Conservation (phyloP, 495 filamentous ascomycete species). For the Rostrohypoxylon terebratum region DNA sequence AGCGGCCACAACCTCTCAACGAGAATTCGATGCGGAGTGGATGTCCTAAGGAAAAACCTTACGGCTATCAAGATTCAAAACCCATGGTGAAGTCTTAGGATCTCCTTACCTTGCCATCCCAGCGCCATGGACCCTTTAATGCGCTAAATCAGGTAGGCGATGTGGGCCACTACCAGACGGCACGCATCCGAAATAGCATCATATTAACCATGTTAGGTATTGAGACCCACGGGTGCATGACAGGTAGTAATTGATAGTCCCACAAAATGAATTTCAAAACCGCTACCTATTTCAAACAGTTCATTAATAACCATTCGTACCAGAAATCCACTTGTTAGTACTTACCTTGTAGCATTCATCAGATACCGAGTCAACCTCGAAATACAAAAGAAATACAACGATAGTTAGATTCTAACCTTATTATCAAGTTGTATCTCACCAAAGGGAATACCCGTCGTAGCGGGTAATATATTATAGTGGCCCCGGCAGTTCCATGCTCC, state of each 20-base stretch:
- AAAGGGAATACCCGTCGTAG: conserved; percentile 4
- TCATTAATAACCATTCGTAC: conserved; percentile 9
- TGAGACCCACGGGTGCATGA: conserved; percentile 36
- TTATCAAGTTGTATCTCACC: conserved; percentile 2
- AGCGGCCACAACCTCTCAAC: conserved; percentile 9
- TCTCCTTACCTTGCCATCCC: conserved; percentile 34
- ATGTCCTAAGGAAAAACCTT: conserved; percentile 15
- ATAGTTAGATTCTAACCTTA: neutral
- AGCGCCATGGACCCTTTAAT: conserved; percentile 30
- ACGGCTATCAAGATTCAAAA: conserved; percentile 18
- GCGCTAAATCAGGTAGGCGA: conserved; percentile 26
- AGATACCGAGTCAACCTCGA: neutral
- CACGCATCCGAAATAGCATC: conserved; percentile 46
- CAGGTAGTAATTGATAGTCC: conserved; percentile 29
- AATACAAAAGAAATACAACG: neutral
- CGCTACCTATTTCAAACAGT: conserved; percentile 25
- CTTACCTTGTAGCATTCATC: neutral
- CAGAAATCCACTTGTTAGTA: conserved; percentile 3
- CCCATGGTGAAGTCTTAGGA: conserved; percentile 11
- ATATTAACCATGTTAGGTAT: conserved; percentile 31
- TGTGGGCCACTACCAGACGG: conserved; percentile 33
- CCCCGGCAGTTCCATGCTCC: conserved; percentile 39
- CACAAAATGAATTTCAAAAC: conserved; percentile 32
- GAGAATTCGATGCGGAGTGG: neutral
- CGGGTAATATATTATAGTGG: conserved; percentile 11